Conservation (phyloP, 331 rosid species). For the Pyrus hybrid region DNA sequence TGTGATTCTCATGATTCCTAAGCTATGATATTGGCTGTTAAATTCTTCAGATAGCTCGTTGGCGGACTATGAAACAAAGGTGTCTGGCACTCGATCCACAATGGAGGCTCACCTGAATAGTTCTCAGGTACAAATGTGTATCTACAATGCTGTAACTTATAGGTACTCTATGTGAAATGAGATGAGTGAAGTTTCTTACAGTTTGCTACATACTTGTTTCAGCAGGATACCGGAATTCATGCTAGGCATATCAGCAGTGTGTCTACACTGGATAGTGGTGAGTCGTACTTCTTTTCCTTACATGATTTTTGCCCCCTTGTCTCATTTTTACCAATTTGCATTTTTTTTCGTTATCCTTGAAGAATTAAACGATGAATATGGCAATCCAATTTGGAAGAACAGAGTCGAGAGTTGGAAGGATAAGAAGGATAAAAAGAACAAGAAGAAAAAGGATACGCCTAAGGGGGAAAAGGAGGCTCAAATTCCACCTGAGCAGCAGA, state of each 20-base stretch:
- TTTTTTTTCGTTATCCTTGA: conserved; percentile 16
- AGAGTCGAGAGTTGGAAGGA: conserved; percentile 99
- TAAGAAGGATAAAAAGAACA: conserved; percentile 78
- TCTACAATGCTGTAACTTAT: not conserved
- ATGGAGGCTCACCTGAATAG: conserved; percentile 14
- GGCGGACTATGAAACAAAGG: conserved; percentile 35
- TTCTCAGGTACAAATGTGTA: conserved; percentile 32
- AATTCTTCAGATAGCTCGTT: conserved; percentile 36
- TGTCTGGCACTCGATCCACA: conserved; percentile 36
- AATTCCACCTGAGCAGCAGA: conserved; percentile 74
- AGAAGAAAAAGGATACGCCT: conserved; percentile 62
- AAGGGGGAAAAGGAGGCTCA: conserved; percentile 44
- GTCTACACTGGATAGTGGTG: conserved; percentile 91
- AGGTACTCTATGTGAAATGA: not conserved
- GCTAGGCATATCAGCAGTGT: conserved; percentile 89
- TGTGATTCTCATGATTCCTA: conserved; percentile 6
- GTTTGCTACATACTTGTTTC: not conserved
- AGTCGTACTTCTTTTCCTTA: conserved; percentile 8
- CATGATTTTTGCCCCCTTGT: not conserved
- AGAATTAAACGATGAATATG: conserved; percentile 77
- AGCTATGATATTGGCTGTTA: conserved; percentile 12
- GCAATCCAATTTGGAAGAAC: conserved; percentile 98
- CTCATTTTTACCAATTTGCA: not conserved
- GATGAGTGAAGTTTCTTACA: not conserved
- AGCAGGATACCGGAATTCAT: conserved; percentile 82